phyloP scores from a whole-genome alignment of 176 grass and related monocot species.

The Oryza punctata region DNA sequence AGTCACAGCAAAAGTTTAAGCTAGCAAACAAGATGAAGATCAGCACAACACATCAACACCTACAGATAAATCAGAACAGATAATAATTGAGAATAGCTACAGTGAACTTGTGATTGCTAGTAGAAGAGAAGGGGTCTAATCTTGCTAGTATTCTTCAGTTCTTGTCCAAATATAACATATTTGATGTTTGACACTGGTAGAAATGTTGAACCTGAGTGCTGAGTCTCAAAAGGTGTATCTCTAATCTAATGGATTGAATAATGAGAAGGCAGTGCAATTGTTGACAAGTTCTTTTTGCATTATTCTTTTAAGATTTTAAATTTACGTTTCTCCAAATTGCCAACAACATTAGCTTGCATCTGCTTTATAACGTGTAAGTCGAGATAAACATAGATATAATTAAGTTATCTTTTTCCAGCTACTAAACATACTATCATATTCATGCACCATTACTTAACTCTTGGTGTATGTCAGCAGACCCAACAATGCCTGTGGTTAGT shows the following conservation, averaged over 20 bases:
- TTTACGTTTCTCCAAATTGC: neutral
- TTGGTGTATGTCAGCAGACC: neutral
- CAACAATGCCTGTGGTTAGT: neutral
- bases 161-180: neutral
- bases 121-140: neutral
- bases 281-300: neutral
- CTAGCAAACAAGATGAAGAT: constrained; percentile 4
- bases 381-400: neutral
- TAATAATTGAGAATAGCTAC: constrained; percentile 3
- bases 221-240: neutral
- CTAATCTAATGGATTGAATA: neutral
- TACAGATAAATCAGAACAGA: neutral
- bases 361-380: neutral
- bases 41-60: neutral
- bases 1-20: neutral
- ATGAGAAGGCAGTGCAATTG: neutral
- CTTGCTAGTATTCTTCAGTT: neutral
- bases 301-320: neutral
- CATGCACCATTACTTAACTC: neutral
- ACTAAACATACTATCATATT: neutral
- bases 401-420: neutral
- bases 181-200: neutral
- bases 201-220: constrained; percentile 13
- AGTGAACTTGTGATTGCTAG: constrained; percentile 4
- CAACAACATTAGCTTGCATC: neutral